phyloP scores from a whole-genome alignment of 495 filamentous ascomycete genomes.

The Lasiosphaeria ovina region DNA sequence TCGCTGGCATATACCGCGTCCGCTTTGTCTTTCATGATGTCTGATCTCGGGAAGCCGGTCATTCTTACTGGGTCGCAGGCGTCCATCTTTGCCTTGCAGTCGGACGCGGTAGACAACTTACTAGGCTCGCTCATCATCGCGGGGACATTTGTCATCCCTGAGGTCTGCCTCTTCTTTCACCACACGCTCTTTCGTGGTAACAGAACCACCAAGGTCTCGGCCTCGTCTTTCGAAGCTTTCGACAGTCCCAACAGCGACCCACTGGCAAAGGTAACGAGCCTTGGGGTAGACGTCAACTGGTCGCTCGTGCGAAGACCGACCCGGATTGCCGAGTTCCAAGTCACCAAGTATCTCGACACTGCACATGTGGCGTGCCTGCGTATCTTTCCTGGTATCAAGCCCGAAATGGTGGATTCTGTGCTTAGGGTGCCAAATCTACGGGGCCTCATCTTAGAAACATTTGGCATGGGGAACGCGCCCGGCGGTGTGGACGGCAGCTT shows the following conservation, averaged over 20 bases:
- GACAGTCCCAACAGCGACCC: conserved; percentile 79
- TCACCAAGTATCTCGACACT: conserved; percentile 78
- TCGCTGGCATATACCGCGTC: conserved; percentile 89
- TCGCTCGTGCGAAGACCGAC: conserved; percentile 72
- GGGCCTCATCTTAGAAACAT: conserved; percentile 89
- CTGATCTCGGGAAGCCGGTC: conserved; percentile 87
- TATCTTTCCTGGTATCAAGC: conserved; percentile 93
- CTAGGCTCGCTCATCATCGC: conserved; percentile 90
- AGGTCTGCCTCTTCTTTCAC: conserved; percentile 95
- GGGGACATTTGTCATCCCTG: conserved; percentile 93
- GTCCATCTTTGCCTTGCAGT: conserved; percentile 88
- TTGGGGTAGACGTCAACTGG: conserved; percentile 84
- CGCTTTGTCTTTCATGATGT: conserved; percentile 91
- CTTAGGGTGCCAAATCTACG: conserved; percentile 72
- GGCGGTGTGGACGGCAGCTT: conserved; percentile 78
- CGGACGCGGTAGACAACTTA: conserved; percentile 94
- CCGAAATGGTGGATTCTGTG: conserved; percentile 91
- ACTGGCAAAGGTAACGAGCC: conserved; percentile 74
- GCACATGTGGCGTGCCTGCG: conserved; percentile 88
- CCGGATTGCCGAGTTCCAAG: conserved; percentile 67
- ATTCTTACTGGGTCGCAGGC: conserved; percentile 90
- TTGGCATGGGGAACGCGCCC: conserved; percentile 92
- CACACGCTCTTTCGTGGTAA: conserved; percentile 91
- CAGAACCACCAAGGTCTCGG: conserved; percentile 83
- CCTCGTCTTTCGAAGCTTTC: conserved; percentile 84